phyloP scores from a whole-genome alignment of 441 rosid species.

The Rhodomyrtus psidioides region DNA sequence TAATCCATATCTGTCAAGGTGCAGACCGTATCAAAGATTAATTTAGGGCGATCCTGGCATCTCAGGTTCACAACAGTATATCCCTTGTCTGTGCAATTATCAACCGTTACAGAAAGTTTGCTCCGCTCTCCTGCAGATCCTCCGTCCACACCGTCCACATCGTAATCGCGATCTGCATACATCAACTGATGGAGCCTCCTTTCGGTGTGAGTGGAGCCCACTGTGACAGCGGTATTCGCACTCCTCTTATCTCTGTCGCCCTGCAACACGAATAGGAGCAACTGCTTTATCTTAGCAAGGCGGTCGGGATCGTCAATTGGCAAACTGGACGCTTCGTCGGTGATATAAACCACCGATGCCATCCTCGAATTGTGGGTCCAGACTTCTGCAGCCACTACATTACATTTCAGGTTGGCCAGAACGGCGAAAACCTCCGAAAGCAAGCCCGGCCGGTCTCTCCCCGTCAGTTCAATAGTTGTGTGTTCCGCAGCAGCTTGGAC shows the following conservation, averaged over 20 bases:
- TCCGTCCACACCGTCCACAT: conserved; percentile 19
- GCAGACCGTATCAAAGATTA: conserved; percentile 70
- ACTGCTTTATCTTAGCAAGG: conserved; percentile 49
- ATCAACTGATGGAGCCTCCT: conserved; percentile 84
- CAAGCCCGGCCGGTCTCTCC: conserved; percentile 75
- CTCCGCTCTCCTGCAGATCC: conserved; percentile 28
- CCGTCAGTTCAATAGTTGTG: conserved; percentile 68
- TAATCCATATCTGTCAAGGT: conserved; percentile 85
- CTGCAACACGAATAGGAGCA: conserved; percentile 54
- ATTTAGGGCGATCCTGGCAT: conserved; percentile 69
- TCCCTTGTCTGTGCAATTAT: conserved; percentile 53
- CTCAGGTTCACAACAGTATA: conserved; percentile 71
- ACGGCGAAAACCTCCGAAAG: conserved; percentile 80
- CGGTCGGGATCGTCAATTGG: conserved; percentile 49
- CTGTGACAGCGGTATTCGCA: conserved; percentile 68
- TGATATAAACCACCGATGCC: conserved; percentile 77
- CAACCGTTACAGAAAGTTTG: conserved; percentile 49
- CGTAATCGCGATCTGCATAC: conserved; percentile 84
- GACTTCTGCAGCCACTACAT: conserved; percentile 70
- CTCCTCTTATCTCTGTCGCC: conserved; percentile 55
- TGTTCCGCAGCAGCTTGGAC: conserved; percentile 44
- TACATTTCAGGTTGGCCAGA: conserved; percentile 62
- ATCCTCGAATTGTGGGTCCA: conserved; percentile 91
- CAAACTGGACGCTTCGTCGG: conserved; percentile 39
- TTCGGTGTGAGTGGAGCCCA: conserved; percentile 64